These are phyloP conservation scores for Mantamonas sphyraenae DNA, from an alignment of 78 protist species.

Conservation along the genomic window DNA sequence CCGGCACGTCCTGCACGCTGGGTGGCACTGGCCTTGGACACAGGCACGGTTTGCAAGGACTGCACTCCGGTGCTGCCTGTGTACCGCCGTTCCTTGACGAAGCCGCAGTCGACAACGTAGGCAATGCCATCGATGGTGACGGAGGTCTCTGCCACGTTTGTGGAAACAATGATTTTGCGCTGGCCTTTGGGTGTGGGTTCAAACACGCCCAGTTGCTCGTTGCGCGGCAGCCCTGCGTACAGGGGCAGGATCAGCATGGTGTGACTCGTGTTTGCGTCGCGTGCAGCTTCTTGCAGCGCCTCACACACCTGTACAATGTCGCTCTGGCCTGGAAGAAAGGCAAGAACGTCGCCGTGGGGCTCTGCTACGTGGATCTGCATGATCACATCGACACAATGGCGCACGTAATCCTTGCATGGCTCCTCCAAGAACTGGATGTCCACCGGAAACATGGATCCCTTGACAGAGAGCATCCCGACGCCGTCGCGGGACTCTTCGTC, in stretches of 20 bases:
- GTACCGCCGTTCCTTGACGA: constrained; percentile 66
- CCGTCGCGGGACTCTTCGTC: constrained; percentile 24
- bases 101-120: constrained; percentile 85
- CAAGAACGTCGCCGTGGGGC: constrained; percentile 80
- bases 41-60: constrained; percentile 29
- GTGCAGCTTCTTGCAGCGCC: constrained; percentile 3
- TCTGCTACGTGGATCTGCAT: constrained; percentile 56
- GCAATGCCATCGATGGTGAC: constrained; percentile 90
- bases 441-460: constrained; percentile 54
- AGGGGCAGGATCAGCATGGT: constrained; percentile 40
- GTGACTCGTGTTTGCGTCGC: background rate
- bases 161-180: constrained; percentile 91
- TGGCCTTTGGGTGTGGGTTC: constrained; percentile 48
- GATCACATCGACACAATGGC: constrained; percentile 31
- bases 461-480: constrained; percentile 31
- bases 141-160: constrained; percentile 98
- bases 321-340: constrained; percentile 76
- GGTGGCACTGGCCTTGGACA: constrained; percentile 64
- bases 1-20: constrained; percentile 92
- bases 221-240: constrained; percentile 52
- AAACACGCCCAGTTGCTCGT: constrained; percentile 27
- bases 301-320: constrained; percentile 22
- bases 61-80: constrained; percentile 36
- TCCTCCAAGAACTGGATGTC: constrained; percentile 9
- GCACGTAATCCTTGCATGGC: constrained; percentile 33